Evolutionary conservation across 2,329 filamentous ascomycete species (phyloP), one percentile per base, ranked within the genome.

Genomic region (Ceratocystiopsis brevicomis): DNA sequence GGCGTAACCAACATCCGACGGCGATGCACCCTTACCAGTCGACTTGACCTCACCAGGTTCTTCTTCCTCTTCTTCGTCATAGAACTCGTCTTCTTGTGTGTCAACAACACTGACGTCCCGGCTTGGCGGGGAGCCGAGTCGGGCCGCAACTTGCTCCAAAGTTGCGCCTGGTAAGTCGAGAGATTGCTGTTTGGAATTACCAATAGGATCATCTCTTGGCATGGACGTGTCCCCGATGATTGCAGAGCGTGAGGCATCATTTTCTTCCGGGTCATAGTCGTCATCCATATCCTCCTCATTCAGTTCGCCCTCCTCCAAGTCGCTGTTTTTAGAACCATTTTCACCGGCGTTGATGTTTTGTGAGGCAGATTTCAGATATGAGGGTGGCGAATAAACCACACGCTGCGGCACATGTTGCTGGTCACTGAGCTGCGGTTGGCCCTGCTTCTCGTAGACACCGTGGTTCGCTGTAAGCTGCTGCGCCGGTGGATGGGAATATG

Each of bases 261-360:
- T 35, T 3, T 52, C 53, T 39, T 50, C 51, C 11, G 67, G 64
- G 40, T 72, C 68, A 47, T 75, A 74, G 3, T 68, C 52, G 51
- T 75, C 69, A 41, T 75, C 69, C 40, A 69, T 66, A 51, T 79
- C 76, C 52, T 79, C 76, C 52, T 88, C 83, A 49, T 75, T 81
- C 30, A 90, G 57, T 56, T 92, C 84, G 15, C 81, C 82, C 53
- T 92, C 83, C 53, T 90, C 82, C 21, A 59, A 48, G 9, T 53
- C 51, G 21, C 44, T 45, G n/a, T 38, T 30, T 30, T 30, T 30
- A 4, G 25, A 30, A 6, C 5, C 25, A 6, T 2, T 30, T 30
- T 30, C 25, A 21, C 4, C 19, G 25, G 25, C 25, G 25, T 30
- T 11, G 6, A 9, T 10, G 10, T 30, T 10, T 30, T 30, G 25